phyloP scores from a whole-genome alignment of 768 basidiomycete species.

The Strobilomyces echinocephalus region DNA sequence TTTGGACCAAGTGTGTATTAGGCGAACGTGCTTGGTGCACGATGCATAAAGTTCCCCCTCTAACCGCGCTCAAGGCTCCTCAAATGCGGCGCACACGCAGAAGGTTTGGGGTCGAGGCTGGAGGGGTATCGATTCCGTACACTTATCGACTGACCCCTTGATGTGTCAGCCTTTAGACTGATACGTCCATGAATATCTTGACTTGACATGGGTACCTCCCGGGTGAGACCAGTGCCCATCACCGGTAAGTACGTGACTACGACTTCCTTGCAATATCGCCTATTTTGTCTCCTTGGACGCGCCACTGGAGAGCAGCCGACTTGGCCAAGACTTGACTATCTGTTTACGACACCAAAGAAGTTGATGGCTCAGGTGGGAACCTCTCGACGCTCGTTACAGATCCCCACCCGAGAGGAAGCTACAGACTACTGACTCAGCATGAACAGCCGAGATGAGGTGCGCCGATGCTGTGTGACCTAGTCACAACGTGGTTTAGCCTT shows the following conservation, averaged over 20 bases:
- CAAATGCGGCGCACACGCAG: background rate
- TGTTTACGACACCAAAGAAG: constrained; percentile 16
- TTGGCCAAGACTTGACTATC: constrained; percentile 5
- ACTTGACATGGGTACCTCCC: constrained; percentile 13
- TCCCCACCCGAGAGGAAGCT: background rate
- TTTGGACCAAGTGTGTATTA: background rate
- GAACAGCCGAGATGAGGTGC: background rate
- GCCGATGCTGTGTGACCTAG: background rate
- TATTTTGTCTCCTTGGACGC: constrained; percentile 8
- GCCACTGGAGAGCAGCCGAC: constrained; percentile 7
- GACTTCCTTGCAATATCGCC: constrained; percentile 16
- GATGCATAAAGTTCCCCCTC: constrained; percentile 8
- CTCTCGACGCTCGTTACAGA: background rate
- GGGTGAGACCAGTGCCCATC: background rate
- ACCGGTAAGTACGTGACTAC: constrained; percentile 11
- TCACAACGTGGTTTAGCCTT: constrained; percentile 26
- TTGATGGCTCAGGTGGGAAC: background rate
- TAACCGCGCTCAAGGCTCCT: constrained; percentile 10
- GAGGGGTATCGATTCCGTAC: constrained; percentile 16
- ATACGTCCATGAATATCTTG: constrained; percentile 11
- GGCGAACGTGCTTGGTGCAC: constrained; percentile 5
- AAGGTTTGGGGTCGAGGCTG: background rate
- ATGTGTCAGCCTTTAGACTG: constrained; percentile 11
- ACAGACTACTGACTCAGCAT: background rate
- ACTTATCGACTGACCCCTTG: background rate